These are phyloP conservation scores for Lippia alba DNA, from an alignment of 305 asterid species.

Conservation along the genomic window DNA sequence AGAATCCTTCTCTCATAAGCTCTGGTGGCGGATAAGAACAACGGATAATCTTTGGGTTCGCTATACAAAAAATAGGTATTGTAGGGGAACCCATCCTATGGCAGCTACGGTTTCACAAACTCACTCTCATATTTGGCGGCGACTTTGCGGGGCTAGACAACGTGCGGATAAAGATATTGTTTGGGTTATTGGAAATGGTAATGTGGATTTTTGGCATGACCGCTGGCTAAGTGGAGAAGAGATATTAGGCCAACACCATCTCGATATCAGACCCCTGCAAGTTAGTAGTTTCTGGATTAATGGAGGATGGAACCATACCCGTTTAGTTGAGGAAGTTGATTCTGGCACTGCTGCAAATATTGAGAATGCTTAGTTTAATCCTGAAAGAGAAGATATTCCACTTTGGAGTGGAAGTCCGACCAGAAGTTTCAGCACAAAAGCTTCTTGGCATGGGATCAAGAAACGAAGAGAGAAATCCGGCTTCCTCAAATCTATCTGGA, in stretches of 20 bases:
- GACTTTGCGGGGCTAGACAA: background rate
- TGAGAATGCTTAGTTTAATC: no score
- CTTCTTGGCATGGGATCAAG: no score
- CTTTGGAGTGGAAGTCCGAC: no score
- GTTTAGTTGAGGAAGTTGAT: no score
- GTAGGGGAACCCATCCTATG: background rate
- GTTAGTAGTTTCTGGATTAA: background rate
- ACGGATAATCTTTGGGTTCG: background rate
- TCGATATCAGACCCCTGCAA: no score
- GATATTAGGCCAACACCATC: background rate
- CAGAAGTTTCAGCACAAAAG: no score
- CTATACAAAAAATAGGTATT: background rate
- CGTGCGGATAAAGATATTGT: background rate
- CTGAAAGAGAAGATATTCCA: no score
- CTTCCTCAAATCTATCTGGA: no score
- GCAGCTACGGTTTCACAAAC: background rate
- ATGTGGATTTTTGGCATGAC: background rate
- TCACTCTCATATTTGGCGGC: background rate
- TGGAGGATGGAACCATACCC: no score
- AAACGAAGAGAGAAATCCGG: no score
- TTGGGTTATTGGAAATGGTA: background rate
- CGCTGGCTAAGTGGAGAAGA: background rate
- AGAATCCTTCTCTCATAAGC: background rate
- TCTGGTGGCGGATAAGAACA: background rate
- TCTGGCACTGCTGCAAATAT: no score